Base-by-base conservation (phyloP, 2,329 filamentous ascomycete species). In the Fusarium avenaceum region DNA sequence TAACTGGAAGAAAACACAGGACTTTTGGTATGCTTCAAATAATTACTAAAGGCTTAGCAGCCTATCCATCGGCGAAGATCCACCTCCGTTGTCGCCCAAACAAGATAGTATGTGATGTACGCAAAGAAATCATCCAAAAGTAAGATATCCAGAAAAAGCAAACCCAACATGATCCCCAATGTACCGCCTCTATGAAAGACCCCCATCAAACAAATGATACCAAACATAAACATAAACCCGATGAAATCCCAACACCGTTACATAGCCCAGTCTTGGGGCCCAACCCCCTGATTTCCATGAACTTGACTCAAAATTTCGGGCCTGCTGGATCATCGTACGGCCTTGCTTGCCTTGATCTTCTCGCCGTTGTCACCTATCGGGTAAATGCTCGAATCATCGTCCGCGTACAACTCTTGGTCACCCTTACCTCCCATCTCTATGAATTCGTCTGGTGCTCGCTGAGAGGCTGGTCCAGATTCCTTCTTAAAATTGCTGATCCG, bases 341-440 rank as follows among this genome's bases (percentile, higher is more conserved):
- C 59, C 63, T 79, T 77, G 17, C 48, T 69, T 38, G 72, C 76
- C 62, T 77, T 78, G 24, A 65, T 59, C 53, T 77, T 79, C 14
- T 52, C 58, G 39, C 65, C 64, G 26, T 71, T 71, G 13, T 80
- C 78, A 17, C 69, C 74, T 49, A 54, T 77, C 14, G 82, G 77
- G 71, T 88, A 88, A 59, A 84, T 80, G 72, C 84, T 87, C 38
- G 75, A 78, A 24, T 76, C 77, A 53, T 92, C 90, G 49, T 92
- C 83, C 11, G 86, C 87, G 76, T 90, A 97, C 15, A 97, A 83
- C 43, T 86, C 83, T 78, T 93, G 89, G 74, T 98, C 95, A 7
- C 94, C 95, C 73, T 92, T 92, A 17, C 93, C 93, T 39, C 95
- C 95, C 83, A 96, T 86, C 65, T 90, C 87, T 78, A 93, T 90